Percentiles rank a stretch among this genome's conserved stretches.
phyloP scores from a whole-genome alignment of 1,284 basidiomycete species.

The Phylloboletellus chloephorus region DNA sequence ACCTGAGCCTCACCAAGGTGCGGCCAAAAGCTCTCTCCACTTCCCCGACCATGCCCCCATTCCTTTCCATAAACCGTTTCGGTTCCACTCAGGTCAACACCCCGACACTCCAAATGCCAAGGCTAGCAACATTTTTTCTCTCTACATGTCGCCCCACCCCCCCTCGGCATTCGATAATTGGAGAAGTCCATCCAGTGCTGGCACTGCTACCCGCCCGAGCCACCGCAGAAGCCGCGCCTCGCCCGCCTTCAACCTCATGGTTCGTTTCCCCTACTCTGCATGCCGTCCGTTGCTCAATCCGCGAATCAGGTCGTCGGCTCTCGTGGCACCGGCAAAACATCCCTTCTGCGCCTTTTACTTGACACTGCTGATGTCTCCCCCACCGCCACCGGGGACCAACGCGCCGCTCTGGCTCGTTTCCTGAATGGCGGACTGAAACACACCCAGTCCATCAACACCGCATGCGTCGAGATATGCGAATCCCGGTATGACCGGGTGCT shows the following conservation, averaged over 20 bases:
- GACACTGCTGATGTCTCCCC: constrained; percentile 76
- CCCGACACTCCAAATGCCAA: constrained; percentile 31
- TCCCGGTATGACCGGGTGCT: constrained; percentile 69
- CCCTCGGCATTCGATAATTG: constrained; percentile 54
- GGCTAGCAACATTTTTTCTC: constrained; percentile 53
- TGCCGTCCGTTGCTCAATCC: constrained; percentile 2
- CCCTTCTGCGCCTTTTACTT: constrained; percentile 59
- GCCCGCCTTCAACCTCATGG: constrained; percentile 81
- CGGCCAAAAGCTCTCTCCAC: constrained; percentile 58
- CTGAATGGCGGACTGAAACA: constrained; percentile 50
- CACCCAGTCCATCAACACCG: constrained; percentile 58
- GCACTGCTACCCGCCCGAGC: constrained; percentile 44
- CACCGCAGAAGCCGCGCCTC: constrained; percentile 59
- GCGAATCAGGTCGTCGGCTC: constrained; percentile 62
- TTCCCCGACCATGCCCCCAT: constrained; percentile 46
- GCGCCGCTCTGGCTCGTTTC: constrained; percentile 54
- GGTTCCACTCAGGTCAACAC: constrained; percentile 38
- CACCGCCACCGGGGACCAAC: constrained; percentile 62
- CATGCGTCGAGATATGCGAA: constrained; percentile 73
- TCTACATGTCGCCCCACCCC: constrained; percentile 56
- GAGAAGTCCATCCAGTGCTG: constrained; percentile 36
- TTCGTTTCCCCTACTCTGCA: constrained; percentile 25
- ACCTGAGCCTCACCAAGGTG: constrained; percentile 44
- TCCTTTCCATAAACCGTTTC: constrained; percentile 77
- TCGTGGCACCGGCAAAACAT: constrained; percentile 76